These are phyloP conservation scores for Sporothrix phasma DNA, from an alignment of 2,329 filamentous ascomycete genomes.

Conservation along the genomic window DNA sequence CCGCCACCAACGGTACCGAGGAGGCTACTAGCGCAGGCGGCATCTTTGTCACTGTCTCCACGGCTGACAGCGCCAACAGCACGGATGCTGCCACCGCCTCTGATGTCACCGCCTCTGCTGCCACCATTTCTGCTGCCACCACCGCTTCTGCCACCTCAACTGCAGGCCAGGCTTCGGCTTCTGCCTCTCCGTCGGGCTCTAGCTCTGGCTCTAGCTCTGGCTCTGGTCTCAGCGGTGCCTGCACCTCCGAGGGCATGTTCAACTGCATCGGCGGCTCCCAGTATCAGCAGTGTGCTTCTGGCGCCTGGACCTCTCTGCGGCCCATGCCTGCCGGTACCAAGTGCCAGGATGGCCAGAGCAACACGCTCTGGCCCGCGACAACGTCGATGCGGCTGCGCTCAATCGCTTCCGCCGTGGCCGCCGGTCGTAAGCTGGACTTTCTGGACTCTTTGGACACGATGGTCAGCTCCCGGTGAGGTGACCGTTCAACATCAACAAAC, in stretches of 20 bases:
- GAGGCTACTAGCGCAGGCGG: background rate
- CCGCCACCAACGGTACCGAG: slow-evolving; percentile 10
- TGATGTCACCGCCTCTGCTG: slow-evolving; percentile 8
- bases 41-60: background rate
- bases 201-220: slow-evolving; percentile 26
- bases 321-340: slow-evolving; percentile 36
- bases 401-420: slow-evolving; percentile 10
- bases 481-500: background rate
- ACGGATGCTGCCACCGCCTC: background rate
- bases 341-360: slow-evolving; percentile 32
- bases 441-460: background rate
- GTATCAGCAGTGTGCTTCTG: slow-evolving; percentile 44
- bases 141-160: background rate
- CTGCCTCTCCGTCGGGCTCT: slow-evolving; percentile 1
- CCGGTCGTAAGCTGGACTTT: background rate
- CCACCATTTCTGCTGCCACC: slow-evolving; percentile 11
- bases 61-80: too few relatives aligned
- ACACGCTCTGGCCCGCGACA: slow-evolving; percentile 19
- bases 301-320: slow-evolving; percentile 35
- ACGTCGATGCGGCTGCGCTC: background rate
- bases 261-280: slow-evolving; percentile 37
- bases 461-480: background rate
- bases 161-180: background rate
- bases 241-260: slow-evolving; percentile 39
- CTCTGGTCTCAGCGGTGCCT: slow-evolving; percentile 29